Evolutionary conservation across 176 grass and related monocot species (phyloP).

Genomic region (Cenchrus purpureus): DNA sequence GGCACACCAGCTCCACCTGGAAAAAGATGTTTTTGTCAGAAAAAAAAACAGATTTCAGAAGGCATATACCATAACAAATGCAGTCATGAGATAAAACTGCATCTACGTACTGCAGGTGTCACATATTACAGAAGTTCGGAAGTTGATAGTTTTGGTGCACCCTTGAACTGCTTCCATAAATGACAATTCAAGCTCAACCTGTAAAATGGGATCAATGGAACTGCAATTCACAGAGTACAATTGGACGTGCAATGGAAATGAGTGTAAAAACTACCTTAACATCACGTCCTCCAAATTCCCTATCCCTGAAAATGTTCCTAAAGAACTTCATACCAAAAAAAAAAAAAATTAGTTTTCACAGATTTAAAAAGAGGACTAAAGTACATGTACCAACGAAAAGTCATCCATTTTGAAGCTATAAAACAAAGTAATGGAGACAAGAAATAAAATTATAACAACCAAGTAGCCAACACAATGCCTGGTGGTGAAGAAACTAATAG

Average conservation of each 20-base stretch:
- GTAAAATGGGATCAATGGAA: slow-evolving; percentile 34
- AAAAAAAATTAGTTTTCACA: slow-evolving; percentile 23
- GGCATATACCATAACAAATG: not conserved
- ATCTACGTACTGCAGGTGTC: slow-evolving; percentile 75
- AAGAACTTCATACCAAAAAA: slow-evolving; percentile 73
- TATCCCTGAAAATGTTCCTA: slow-evolving; percentile 81
- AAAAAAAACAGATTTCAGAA: slow-evolving; percentile 29
- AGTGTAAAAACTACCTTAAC: slow-evolving; percentile 69
- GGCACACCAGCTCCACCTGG: slow-evolving; percentile 88
- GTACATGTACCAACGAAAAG: not conserved
- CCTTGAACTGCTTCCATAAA: slow-evolving; percentile 99
- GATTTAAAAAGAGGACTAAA: slow-evolving; percentile 9
- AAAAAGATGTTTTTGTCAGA: slow-evolving; percentile 21
- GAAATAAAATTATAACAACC: slow-evolving; percentile 4
- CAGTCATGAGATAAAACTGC: slow-evolving; percentile 11
- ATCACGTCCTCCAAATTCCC: slow-evolving; percentile 79
- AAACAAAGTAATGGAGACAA: slow-evolving; percentile 11
- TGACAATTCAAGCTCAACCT: slow-evolving; percentile 85
- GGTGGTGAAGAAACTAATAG: not conserved
- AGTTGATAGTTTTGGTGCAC: slow-evolving; percentile 78
- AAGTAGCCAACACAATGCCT: not conserved
- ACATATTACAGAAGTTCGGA: slow-evolving; percentile 74
- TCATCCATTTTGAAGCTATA: not conserved
- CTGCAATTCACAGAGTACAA: slow-evolving; percentile 27
- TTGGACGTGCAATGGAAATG: not conserved